Base-by-base conservation (phyloP, 106 monocot species). In the Amphibolis antarctica region DNA sequence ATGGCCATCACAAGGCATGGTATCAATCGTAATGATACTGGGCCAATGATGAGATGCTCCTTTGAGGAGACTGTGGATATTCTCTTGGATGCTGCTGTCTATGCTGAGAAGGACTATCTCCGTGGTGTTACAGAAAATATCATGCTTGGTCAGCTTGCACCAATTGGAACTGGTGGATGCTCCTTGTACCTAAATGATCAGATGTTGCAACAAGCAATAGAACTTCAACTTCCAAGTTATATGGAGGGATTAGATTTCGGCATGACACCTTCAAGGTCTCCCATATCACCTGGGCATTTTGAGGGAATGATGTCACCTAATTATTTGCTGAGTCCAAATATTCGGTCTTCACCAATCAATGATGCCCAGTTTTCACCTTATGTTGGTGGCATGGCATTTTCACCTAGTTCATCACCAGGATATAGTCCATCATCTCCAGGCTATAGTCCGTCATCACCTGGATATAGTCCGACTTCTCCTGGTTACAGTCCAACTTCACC, bases 321-420 rank as follows among this genome's bases (percentile, higher is more conserved):
- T 68, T 88, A 85, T 66, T 55, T 98, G 53, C 70, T 85, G 36
- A 98, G 96, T 54, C 96, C 96, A 52, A 90, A 87, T 77, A 53
- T 83, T 17, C 84, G 90, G 0, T 63, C 89, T 44, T 98, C 96
- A 24, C 96, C 96, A 9, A 87, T 85, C 54, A 80, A 82, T 18
- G 90, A 98, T 90, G 96, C 96, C 62, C 90, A 90, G 30, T 98
- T 98, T 64, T 98, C 96, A 25, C 96, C 96, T 43, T 98, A 98
- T 75, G 96, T 91, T 70, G 80, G 90, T 65, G 82, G 82, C 3
- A 98, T 98, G 96, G 86, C 80, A 12, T 98, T 98, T 59, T 98
- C 96, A 59, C 96, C 96, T 3, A 69, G 76, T 20, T 80, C 82
- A 52, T 91, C 96, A 26, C 96, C 96, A 12, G 86, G 90, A 9